These are phyloP conservation scores for Plasmodiophora brassicae DNA, from an alignment of 208 protist species.

Conservation along the genomic window DNA sequence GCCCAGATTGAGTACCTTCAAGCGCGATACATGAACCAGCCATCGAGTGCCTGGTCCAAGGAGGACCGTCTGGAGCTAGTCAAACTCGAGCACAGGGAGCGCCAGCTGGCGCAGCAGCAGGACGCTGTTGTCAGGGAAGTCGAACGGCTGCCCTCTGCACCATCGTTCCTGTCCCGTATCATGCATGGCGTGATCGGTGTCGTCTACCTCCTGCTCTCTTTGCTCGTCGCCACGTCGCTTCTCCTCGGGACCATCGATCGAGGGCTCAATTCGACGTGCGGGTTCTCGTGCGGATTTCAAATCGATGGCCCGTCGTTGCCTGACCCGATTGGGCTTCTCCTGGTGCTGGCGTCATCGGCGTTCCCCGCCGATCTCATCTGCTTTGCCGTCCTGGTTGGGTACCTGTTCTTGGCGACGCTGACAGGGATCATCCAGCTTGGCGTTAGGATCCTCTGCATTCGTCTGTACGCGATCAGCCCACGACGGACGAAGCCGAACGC, in stretches of 20 bases:
- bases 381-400: background rate
- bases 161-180: background rate
- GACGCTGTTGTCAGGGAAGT: too few species aligned
- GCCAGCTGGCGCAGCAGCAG: background rate
- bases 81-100: background rate
- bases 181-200: background rate
- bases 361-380: constrained; percentile 1
- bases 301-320: background rate
- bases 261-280: background rate
- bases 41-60: background rate
- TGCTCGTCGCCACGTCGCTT: background rate
- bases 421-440: background rate
- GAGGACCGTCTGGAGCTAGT: background rate
- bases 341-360: background rate
- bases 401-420: background rate
- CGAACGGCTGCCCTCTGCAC: too few species aligned
- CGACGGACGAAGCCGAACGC: background rate
- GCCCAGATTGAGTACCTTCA: background rate
- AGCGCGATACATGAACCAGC: background rate
- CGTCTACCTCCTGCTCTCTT: background rate
- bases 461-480: background rate
- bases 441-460: background rate
- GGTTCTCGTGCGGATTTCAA: background rate
- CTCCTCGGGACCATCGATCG: background rate
- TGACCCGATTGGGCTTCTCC: background rate